phyloP scores from a whole-genome alignment of 2,329 filamentous ascomycete species.

The Exophiala sp. region DNA sequence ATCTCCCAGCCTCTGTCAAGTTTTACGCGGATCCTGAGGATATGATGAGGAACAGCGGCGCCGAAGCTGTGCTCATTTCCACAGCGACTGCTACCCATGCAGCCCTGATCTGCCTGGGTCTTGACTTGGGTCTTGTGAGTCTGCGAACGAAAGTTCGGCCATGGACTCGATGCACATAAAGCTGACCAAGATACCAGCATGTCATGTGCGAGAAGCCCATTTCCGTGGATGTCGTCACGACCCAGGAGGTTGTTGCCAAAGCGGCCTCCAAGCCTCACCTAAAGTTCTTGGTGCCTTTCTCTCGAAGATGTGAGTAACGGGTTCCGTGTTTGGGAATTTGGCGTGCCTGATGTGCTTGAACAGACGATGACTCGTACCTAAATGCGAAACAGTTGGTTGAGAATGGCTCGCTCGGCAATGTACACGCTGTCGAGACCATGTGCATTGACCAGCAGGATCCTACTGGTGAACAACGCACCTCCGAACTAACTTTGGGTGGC shows the following conservation, averaged over 20 bases:
- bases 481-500: background rate
- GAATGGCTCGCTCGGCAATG: conserved; percentile 25
- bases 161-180: background rate
- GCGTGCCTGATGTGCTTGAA: background rate
- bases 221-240: conserved; percentile 11
- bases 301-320: conserved; percentile 25
- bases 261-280: conserved; percentile 6
- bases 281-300: conserved; percentile 13
- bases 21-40: conserved; percentile 30
- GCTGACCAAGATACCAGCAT: conserved; percentile 3
- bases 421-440: conserved; percentile 14
- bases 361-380: conserved; percentile 29
- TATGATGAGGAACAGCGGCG: conserved; percentile 31
- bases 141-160: background rate
- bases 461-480: conserved; percentile 2
- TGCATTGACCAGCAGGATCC: conserved; percentile 12
- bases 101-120: conserved; percentile 24
- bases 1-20: conserved; percentile 25
- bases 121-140: conserved; percentile 6
- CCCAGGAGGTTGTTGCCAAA: conserved; percentile 6
- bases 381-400: conserved; percentile 19
- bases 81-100: conserved; percentile 34
- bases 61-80: conserved; percentile 32
- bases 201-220: conserved; percentile 18
- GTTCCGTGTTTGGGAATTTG: conserved; percentile 19